phyloP scores from a whole-genome alignment of 768 basidiomycete genomes.

The Auricularia cornea region DNA sequence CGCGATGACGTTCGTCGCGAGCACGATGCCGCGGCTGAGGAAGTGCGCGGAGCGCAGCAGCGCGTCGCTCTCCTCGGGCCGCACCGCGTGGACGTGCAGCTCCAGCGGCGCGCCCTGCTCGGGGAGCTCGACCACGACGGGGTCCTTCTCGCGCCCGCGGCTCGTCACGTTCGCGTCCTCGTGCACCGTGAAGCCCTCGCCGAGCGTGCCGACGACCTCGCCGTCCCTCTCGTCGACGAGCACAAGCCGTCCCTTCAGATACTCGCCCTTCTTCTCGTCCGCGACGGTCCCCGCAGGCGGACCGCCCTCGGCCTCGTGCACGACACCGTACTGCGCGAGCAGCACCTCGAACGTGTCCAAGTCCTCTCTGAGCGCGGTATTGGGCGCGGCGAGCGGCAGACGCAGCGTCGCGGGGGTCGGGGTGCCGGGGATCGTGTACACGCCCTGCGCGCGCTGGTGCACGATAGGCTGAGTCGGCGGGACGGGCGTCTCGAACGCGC shows the following conservation, averaged over 20 bases:
- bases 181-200: slow-evolving; percentile 43
- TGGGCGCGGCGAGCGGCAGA: slow-evolving; percentile 16
- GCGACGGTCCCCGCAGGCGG: slow-evolving; percentile 10
- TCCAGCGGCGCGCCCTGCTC: slow-evolving; percentile 32
- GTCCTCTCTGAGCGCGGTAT: slow-evolving; percentile 39
- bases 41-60: slow-evolving; percentile 50
- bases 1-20: slow-evolving; percentile 53
- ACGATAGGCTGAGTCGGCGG: slow-evolving; percentile 46
- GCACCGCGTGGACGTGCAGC: slow-evolving; percentile 53
- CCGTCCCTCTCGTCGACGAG: slow-evolving; percentile 67
- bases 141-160: slow-evolving; percentile 45
- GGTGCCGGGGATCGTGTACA: slow-evolving; percentile 30
- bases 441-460: slow-evolving; percentile 26
- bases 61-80: slow-evolving; percentile 63
- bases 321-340: slow-evolving; percentile 52
- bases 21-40: slow-evolving; percentile 60
- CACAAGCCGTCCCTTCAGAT: slow-evolving; percentile 48
- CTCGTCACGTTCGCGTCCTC: slow-evolving; percentile 51
- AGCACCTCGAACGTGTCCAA: slow-evolving; percentile 59
- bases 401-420: slow-evolving; percentile 6
- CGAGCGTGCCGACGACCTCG: slow-evolving; percentile 62
- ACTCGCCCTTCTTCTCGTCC: slow-evolving; percentile 24
- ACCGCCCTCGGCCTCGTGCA: slow-evolving; percentile 7
- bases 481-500: slow-evolving; percentile 47
- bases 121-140: slow-evolving; percentile 67